Conservation (phyloP, 805 yeast species). For the Spathaspora arborariae region DNA sequence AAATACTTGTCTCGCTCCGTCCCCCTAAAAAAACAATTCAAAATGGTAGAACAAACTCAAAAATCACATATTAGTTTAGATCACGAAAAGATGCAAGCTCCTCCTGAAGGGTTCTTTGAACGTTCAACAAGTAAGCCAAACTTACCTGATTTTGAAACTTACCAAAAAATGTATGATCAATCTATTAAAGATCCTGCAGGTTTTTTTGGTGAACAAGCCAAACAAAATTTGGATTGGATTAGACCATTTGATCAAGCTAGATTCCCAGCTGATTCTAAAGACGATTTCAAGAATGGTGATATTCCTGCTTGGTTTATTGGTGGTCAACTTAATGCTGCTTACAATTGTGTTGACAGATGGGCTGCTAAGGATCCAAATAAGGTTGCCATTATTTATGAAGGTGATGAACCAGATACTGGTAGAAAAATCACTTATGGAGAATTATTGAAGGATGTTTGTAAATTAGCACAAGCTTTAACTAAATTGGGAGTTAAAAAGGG, state of each 20-base stretch:
- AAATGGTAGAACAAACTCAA: constrained; percentile 10
- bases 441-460: constrained; percentile 76
- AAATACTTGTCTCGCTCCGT: too few relatives aligned
- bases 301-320: constrained; percentile 86
- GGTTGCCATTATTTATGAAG: constrained; percentile 84
- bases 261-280: constrained; percentile 42
- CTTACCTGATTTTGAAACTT: constrained; percentile 47
- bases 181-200: constrained; percentile 52
- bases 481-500: constrained; percentile 90
- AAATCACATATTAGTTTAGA: constrained; percentile 26
- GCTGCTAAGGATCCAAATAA: constrained; percentile 85
- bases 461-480: constrained; percentile 78
- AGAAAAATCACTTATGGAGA: constrained; percentile 79
- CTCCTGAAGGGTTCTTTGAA: constrained; percentile 39
- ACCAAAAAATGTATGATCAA: constrained; percentile 48
- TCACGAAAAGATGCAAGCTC: constrained; percentile 26
- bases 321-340: constrained; percentile 89
- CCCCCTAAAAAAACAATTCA: constrained; percentile 1
- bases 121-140: constrained; percentile 47
- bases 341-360: constrained; percentile 94
- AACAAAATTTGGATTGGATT: constrained; percentile 48
- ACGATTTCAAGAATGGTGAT: constrained; percentile 61
- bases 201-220: constrained; percentile 55
- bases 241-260: constrained; percentile 47
- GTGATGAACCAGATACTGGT: constrained; percentile 80